Evolutionary conservation across 2,329 filamentous ascomycete genomes (phyloP).

Genomic region (Pseudogymnoascus sp.): DNA sequence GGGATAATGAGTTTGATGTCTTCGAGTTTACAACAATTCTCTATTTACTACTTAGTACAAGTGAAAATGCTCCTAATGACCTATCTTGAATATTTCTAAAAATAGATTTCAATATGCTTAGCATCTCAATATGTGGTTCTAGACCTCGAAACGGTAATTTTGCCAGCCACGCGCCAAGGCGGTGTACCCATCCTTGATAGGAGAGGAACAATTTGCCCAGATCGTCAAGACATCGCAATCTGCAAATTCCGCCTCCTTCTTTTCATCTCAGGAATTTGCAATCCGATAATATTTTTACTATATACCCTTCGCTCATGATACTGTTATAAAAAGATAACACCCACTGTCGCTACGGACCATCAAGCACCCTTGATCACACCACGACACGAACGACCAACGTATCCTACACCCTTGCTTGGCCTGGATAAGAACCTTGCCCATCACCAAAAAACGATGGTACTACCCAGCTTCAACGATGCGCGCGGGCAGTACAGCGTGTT

Average conservation of each 20-base stretch:
- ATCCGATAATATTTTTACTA: neutral
- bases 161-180: constrained; percentile 2
- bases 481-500: neutral
- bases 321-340: constrained; percentile 2
- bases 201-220: constrained; percentile 7
- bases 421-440: neutral
- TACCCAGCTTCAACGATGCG: neutral
- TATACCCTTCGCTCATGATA: neutral
- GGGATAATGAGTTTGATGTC: constrained; percentile 1
- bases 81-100: neutral
- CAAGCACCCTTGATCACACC: neutral
- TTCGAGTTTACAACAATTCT: neutral
- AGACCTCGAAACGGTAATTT: neutral
- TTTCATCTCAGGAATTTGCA: neutral
- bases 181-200: constrained; percentile 4
- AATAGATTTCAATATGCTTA: neutral
- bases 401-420: neutral
- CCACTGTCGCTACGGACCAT: constrained; percentile 3
- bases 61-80: neutral
- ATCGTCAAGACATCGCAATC: constrained; percentile 1
- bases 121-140: neutral
- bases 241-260: neutral
- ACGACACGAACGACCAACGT: neutral
- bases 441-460: neutral
- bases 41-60: neutral